phyloP scores from a whole-genome alignment of 2,329 filamentous ascomycete species.

The Talaromyces rugulosus region DNA sequence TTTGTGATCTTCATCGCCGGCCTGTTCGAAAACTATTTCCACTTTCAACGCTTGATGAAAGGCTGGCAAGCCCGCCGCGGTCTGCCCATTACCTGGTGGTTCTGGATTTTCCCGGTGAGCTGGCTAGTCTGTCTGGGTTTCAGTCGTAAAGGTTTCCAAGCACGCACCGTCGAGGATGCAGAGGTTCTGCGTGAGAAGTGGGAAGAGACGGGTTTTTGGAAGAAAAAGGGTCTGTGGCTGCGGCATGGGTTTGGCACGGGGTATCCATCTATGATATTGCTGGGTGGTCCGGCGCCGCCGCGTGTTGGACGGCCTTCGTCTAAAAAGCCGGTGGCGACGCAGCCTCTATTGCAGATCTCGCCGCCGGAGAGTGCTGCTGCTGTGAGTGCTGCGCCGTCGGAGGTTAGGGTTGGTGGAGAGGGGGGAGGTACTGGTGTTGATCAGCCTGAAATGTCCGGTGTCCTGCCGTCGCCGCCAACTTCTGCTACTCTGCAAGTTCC shows the following conservation, averaged over 20 bases:
- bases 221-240: constrained; percentile 23
- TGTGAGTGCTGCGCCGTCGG: background rate
- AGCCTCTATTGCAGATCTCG: constrained; percentile 11
- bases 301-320: constrained; percentile 4
- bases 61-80: constrained; percentile 32
- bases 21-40: constrained; percentile 27
- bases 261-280: constrained; percentile 23
- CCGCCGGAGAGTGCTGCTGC: constrained; percentile 7
- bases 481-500: background rate
- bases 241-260: constrained; percentile 27
- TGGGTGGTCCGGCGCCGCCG: constrained; percentile 21
- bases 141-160: constrained; percentile 25
- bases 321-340: background rate
- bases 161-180: constrained; percentile 24
- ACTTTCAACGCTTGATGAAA: constrained; percentile 29
- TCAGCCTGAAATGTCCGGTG: background rate
- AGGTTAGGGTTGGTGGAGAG: background rate
- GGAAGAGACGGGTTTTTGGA: constrained; percentile 22
- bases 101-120: constrained; percentile 19
- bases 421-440: too few relatives aligned
- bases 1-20: constrained; percentile 23
- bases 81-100: constrained; percentile 25
- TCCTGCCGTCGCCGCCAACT: background rate
- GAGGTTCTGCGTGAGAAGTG: constrained; percentile 22
- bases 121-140: constrained; percentile 20